Evolutionary conservation across 2,329 filamentous ascomycete species (phyloP).

Genomic region (Esteya vermicola): DNA sequence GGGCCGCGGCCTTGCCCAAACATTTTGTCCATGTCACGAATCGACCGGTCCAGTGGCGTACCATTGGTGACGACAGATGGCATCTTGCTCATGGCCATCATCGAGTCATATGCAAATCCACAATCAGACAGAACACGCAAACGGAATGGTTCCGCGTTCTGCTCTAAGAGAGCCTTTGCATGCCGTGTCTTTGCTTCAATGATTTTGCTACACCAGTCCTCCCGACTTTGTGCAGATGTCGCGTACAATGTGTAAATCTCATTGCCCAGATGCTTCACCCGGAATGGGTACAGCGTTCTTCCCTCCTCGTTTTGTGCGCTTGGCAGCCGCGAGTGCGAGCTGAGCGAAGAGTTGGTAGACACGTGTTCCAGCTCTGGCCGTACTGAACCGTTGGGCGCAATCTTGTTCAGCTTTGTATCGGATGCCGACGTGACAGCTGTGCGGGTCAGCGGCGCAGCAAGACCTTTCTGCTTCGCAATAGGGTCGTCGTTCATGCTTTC

Average conservation of each 20-base stretch:
- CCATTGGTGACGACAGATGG: slow-evolving; percentile 65
- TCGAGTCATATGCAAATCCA: slow-evolving; percentile 67
- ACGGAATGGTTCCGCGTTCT: slow-evolving; percentile 92
- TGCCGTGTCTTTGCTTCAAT: slow-evolving; percentile 90
- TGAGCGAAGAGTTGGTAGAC: slow-evolving; percentile 51
- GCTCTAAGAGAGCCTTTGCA: slow-evolving; percentile 72
- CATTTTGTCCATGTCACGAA: slow-evolving; percentile 70
- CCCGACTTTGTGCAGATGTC: slow-evolving; percentile 55
- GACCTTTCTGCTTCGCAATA: slow-evolving; percentile 68
- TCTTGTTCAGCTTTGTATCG: slow-evolving; percentile 42
- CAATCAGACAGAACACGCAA: slow-evolving; percentile 84
- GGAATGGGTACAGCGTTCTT: slow-evolving; percentile 84
- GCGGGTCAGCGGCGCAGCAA: slow-evolving; percentile 46
- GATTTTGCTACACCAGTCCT: slow-evolving; percentile 88
- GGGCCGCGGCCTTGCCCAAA: slow-evolving; percentile 60
- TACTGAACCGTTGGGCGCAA: slow-evolving; percentile 33
- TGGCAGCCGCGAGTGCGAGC: slow-evolving; percentile 33
- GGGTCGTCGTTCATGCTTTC: slow-evolving; percentile 89
- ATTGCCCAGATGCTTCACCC: slow-evolving; percentile 86
- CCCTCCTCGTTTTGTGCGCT: slow-evolving; percentile 54
- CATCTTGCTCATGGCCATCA: slow-evolving; percentile 44
- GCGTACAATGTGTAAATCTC: slow-evolving; percentile 89
- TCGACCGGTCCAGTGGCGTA: slow-evolving; percentile 82
- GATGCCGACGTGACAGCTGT: slow-evolving; percentile 44
- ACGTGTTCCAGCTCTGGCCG: slow-evolving; percentile 52